Conservation (phyloP, 140 eudicot species). For the Bidens hawaiensis region DNA sequence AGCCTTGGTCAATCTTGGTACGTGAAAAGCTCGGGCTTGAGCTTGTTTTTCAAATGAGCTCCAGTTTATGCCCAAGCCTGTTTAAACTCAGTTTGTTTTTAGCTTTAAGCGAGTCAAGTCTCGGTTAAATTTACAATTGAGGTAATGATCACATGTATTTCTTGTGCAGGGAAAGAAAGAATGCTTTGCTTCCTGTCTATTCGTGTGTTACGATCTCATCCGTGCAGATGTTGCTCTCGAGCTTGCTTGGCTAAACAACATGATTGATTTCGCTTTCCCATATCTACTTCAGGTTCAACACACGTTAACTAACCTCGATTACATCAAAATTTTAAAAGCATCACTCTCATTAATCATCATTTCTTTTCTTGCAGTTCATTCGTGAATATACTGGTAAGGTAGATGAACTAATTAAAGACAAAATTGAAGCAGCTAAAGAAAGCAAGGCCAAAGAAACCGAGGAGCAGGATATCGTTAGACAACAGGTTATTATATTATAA, state of each 20-base stretch:
- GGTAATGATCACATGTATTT: not conserved
- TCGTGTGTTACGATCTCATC: constrained; percentile 89
- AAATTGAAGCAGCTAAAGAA: constrained; percentile 75
- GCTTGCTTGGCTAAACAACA: constrained; percentile 95
- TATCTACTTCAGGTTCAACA: constrained; percentile 76
- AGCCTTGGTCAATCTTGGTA: not conserved
- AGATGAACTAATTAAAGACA: constrained; percentile 90
- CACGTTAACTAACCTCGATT: not conserved
- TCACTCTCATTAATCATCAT: too few species aligned
- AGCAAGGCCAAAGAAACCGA: constrained; percentile 84
- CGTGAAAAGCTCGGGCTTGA: not conserved
- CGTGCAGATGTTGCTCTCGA: constrained; percentile 95
- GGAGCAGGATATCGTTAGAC: constrained; percentile 87
- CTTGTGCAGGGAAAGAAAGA: constrained; percentile 94
- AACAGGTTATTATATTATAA: constrained; percentile 62
- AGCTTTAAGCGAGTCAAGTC: not conserved
- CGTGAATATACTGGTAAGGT: constrained; percentile 98
- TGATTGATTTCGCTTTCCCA: constrained; percentile 99
- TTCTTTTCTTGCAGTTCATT: constrained; percentile 62
- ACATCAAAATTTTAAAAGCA: too few species aligned
- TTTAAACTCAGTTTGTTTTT: not conserved
- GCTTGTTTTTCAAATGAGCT: not conserved
- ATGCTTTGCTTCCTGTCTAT: constrained; percentile 96
- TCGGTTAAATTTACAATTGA: too few species aligned
- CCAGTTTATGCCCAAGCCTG: not conserved